Evolutionary conservation across 2,329 filamentous ascomycete species (phyloP).

Genomic region (Sordariomycetes sp.): DNA sequence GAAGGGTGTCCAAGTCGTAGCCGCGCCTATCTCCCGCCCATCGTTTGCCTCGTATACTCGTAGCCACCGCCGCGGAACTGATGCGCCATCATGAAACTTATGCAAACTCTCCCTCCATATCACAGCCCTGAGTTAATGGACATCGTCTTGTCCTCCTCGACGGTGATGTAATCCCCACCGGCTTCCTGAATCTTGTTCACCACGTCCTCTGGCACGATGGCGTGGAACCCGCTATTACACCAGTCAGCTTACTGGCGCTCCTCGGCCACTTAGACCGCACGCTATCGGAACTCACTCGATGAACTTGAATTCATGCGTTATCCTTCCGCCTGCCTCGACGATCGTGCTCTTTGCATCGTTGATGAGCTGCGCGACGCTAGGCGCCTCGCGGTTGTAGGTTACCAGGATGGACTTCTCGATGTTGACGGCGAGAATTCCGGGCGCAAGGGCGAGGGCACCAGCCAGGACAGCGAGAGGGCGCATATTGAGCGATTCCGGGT

Average conservation of each 20-base stretch:
- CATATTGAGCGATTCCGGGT: slow-evolving; percentile 35
- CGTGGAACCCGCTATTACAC: slow-evolving; percentile 61
- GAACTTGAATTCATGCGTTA: slow-evolving; percentile 66
- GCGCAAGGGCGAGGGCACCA: slow-evolving; percentile 44
- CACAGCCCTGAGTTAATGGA: slow-evolving; percentile 21
- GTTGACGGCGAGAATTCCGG: slow-evolving; percentile 52
- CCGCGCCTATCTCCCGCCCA: not conserved
- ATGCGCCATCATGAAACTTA: not conserved
- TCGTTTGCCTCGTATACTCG: slow-evolving; percentile 8
- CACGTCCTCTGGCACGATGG: slow-evolving; percentile 57
- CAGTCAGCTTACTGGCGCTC: not conserved
- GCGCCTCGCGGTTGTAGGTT: slow-evolving; percentile 61
- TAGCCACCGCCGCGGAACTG: slow-evolving; percentile 6
- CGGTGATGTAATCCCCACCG: slow-evolving; percentile 37
- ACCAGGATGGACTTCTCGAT: slow-evolving; percentile 66
- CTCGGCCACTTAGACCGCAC: slow-evolving; percentile 1
- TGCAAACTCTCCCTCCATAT: not conserved
- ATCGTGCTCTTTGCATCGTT: slow-evolving; percentile 63
- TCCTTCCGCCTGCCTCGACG: slow-evolving; percentile 56
- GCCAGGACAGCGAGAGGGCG: slow-evolving; percentile 45
- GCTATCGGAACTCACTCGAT: slow-evolving; percentile 45
- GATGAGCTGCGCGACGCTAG: slow-evolving; percentile 53
- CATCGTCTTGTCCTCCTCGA: slow-evolving; percentile 71
- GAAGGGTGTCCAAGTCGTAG: not conserved
- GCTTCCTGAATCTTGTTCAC: slow-evolving; percentile 57